Evolutionary conservation across 163 green algal genomes (phyloP), one percentile per base, ranked within the genome.

Genomic region (Scenedesmus sp.): DNA sequence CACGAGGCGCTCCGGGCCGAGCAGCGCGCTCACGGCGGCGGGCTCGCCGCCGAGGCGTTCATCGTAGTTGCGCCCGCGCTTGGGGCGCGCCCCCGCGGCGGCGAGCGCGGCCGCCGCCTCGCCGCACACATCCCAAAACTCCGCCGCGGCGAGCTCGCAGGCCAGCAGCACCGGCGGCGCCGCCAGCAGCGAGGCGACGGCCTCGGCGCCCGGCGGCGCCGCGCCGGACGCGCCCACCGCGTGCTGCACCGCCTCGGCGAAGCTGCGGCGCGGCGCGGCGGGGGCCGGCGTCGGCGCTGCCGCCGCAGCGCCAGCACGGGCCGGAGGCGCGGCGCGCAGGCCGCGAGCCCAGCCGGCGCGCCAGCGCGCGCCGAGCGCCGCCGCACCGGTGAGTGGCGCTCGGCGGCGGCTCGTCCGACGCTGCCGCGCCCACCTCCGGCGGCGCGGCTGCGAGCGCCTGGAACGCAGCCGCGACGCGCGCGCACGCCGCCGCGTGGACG

Each of bases 191-290:
- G 48, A 31, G n/a, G 26, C 26, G 9, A 47, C 48, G 47, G 62
- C 66, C 18, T 75, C 66, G 15, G 48, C 24, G 9, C 31, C 17
- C 50, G 66, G 22, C 7, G 29, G 14, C 26, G 47, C 34, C 11
- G 18, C 20, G 2, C 24, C 10, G 4, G 66, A 10, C 14, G 48
- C 66, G 11, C 31, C 66, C 11, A 75, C 66, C 15, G 66, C 9
- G 10, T 75, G 31, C 31, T 75, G 66, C 3, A 75, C 66, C 26
- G 66, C 66, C 13, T 53, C 63, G 31, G 66, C 66, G 36, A 75
- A 75, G 31, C 54, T 63, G n/a, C 54, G 24, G n/a, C 6, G n/a
- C n/a, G 20, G 53, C 20, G 53, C 4, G 17, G 10, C n/a, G n/a
- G n/a, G n/a, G n/a, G n/a, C n/a, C n/a, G n/a, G n/a, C n/a, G n/a